These are phyloP conservation scores for Elsinoe perseae DNA, from an alignment of 2,329 filamentous ascomycete species.

Conservation along the genomic window DNA sequence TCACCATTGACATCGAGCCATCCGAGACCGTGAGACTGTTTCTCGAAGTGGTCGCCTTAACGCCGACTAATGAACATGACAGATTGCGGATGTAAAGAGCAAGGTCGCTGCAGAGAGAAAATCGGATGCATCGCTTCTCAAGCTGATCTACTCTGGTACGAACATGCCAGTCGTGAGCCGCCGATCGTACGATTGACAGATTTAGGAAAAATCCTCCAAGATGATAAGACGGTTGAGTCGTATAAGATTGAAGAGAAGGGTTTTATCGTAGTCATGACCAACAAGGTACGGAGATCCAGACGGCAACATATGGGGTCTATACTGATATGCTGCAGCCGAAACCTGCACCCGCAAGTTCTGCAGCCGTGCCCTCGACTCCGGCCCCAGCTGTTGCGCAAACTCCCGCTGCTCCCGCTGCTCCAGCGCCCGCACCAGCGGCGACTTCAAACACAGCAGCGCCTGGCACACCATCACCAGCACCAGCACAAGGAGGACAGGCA, in stretches of 20 bases:
- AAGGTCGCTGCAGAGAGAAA: slow-evolving; percentile 89
- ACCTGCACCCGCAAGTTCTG: slow-evolving; percentile 42
- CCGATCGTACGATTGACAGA: too few species aligned
- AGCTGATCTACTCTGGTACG: slow-evolving; percentile 96
- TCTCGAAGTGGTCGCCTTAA: not conserved
- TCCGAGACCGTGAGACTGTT: slow-evolving; percentile 67
- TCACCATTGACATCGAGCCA: slow-evolving; percentile 89
- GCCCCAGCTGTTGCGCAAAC: slow-evolving; percentile 40
- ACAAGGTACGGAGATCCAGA: slow-evolving; percentile 59
- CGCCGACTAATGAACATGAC: not conserved
- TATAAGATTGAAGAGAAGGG: slow-evolving; percentile 99
- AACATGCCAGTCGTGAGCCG: not conserved
- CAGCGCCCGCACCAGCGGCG: slow-evolving; percentile 52
- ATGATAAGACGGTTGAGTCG: slow-evolving; percentile 91
- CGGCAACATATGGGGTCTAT: not conserved
- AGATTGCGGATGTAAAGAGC: slow-evolving; percentile 87
- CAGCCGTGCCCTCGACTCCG: slow-evolving; percentile 53
- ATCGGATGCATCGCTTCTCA: slow-evolving; percentile 84
- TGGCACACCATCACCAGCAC: slow-evolving; percentile 44
- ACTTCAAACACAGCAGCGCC: slow-evolving; percentile 44
- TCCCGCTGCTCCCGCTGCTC: slow-evolving; percentile 41
- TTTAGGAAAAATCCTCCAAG: slow-evolving; percentile 92
- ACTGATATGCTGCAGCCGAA: slow-evolving; percentile 56
- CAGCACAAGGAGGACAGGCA: slow-evolving; percentile 30
- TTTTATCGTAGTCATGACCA: slow-evolving; percentile 97